phyloP scores from a whole-genome alignment of 2,329 filamentous ascomycete genomes.

The Metarhizium brunneum region DNA sequence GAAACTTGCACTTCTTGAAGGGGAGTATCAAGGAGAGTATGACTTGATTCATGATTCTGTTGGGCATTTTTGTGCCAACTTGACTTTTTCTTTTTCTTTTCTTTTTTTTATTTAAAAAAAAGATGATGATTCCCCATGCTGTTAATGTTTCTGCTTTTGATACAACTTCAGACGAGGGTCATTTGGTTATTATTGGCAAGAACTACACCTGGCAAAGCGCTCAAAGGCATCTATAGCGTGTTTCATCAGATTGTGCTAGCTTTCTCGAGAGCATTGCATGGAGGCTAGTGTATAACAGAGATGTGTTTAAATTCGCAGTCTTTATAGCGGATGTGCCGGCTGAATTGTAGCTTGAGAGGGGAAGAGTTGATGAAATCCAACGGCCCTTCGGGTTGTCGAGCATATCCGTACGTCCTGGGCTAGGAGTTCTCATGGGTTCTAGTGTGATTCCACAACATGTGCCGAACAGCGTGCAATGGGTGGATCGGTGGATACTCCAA shows the following conservation, averaged over 20 bases:
- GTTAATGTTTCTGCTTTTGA: neutral
- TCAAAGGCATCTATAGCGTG: neutral
- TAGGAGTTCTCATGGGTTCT: too few species aligned
- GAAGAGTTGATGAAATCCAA: neutral
- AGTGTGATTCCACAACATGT: neutral
- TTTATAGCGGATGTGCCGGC: neutral
- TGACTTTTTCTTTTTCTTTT: neutral
- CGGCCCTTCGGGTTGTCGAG: neutral
- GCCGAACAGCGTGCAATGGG: neutral
- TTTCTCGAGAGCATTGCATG: neutral
- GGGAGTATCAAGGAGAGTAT: neutral
- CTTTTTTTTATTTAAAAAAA: neutral
- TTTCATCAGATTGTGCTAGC: neutral
- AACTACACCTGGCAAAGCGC: neutral
- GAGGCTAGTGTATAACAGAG: neutral
- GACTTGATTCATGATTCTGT: neutral
- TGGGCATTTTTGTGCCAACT: neutral
- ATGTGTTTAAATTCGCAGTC: neutral
- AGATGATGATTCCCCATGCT: neutral
- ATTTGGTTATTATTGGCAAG: neutral
- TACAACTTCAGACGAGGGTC: neutral
- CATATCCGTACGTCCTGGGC: neutral
- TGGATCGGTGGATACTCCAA: too few species aligned
- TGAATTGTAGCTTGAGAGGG: neutral
- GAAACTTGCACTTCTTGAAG: neutral